These are phyloP conservation scores for Paramyrothecium roridum DNA, from an alignment of 2,329 filamentous ascomycete genomes.

Conservation along the genomic window DNA sequence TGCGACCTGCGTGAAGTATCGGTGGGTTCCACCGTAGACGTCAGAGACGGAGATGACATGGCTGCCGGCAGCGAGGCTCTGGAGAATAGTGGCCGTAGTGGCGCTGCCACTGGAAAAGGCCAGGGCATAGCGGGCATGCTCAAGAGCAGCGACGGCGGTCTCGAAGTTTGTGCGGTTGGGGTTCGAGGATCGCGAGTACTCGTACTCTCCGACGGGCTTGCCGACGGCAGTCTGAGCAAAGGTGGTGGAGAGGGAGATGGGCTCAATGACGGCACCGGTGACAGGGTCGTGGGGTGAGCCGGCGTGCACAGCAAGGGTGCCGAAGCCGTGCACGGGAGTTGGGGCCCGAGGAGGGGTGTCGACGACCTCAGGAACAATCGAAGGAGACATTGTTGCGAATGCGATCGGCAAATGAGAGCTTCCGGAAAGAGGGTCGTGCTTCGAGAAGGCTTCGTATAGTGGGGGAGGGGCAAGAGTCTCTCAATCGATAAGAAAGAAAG, in stretches of 20 bases:
- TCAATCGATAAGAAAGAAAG: not conserved
- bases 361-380: constrained; percentile 47
- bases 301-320: constrained; percentile 91
- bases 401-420: not conserved
- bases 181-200: constrained; percentile 92
- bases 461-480: not conserved
- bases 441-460: constrained; percentile 1
- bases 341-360: constrained; percentile 70
- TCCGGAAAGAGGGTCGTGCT: not conserved
- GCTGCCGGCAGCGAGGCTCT: constrained; percentile 84
- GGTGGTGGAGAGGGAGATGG: constrained; percentile 94
- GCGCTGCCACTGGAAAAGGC: constrained; percentile 94
- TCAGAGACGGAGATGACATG: constrained; percentile 97
- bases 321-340: constrained; percentile 77
- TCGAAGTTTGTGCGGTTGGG: constrained; percentile 97
- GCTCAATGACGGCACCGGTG: constrained; percentile 92
- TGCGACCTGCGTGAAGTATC: constrained; percentile 98
- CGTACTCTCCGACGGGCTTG: constrained; percentile 81
- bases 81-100: constrained; percentile 88
- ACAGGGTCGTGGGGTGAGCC: constrained; percentile 85
- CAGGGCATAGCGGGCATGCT: constrained; percentile 88
- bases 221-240: constrained; percentile 91
- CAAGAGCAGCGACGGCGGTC: constrained; percentile 82
- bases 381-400: constrained; percentile 20
- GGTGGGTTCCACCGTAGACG: constrained; percentile 95